Base-by-base conservation (phyloP, 208 protist species). In the Phytomonas sp. region DNA sequence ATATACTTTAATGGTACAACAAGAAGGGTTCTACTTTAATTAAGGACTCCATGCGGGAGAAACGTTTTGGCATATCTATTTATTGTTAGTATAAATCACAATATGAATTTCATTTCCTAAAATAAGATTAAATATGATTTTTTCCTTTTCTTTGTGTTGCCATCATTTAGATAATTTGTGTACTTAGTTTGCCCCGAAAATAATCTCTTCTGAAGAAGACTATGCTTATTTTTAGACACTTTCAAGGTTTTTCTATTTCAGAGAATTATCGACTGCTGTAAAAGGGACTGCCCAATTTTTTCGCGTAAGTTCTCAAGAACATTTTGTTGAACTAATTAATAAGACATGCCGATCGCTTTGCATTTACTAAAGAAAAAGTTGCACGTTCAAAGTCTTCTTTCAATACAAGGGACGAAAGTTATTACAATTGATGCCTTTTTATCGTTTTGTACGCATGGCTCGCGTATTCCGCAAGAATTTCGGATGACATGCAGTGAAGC, bases 401-500 rank as follows among this genome's bases (percentile, higher is more conserved):
- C 17, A 26, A 68, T 20, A 7, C 40, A 63, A 33, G 73, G 34
- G 1, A 84, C 75, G 17, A 81, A 70, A 53, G 62, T 80, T 23
- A 46, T 87, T 4, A 15, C 43, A 5, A 80, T 66, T 20, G 40
- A 43, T 29, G 71, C 56, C 3, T 91, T 91, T 78, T 32, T 91
- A 2, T 20, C 29, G 7, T 26, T 91, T 4, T 80, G 87, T 66
- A 84, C 66, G 0, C 63, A 37, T 20, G 79, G 74, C 5, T 65
- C 68, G 15, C 72, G 74, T 20, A 81, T 74, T n/a, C 78, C 82
- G 8, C 6, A 67, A 11, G 31, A 40, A 61, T 83, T 76, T 60
- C 69, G 72, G 13, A 89, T 92, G 87, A 81, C 77, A 8, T 7
- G 32, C 4, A 36, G 1, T 40, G 88, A 94, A 56, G 88, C 84